phyloP scores from a whole-genome alignment of 176 grass and related monocot genomes.

The Eragrostis nindensis region DNA sequence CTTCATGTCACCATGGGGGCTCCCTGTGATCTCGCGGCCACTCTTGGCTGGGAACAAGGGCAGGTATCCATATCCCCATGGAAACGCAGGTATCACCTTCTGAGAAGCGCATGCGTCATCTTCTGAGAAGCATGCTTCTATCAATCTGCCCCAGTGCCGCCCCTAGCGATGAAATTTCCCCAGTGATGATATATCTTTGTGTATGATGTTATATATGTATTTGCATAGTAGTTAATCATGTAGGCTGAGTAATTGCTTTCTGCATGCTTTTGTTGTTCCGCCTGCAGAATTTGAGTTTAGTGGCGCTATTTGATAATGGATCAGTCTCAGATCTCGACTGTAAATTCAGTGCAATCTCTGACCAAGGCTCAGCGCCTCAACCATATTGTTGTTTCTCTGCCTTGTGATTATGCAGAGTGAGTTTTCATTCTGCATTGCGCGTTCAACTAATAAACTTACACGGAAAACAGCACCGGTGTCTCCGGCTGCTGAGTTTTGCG shows the following conservation, averaged over 20 bases:
- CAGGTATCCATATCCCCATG: conserved; percentile 30
- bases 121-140: too few relatives aligned
- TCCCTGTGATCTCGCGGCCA: conserved; percentile 57
- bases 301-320: not conserved
- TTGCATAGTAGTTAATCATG: not conserved
- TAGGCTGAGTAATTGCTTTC: conserved; percentile 1
- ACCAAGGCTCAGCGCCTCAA: not conserved
- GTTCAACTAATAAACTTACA: not conserved
- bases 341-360: not conserved
- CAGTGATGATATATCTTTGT: not conserved
- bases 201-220: not conserved
- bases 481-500: not conserved
- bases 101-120: conserved; percentile 11
- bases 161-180: not conserved
- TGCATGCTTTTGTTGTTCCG: not conserved
- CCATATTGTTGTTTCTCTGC: not conserved
- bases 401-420: not conserved
- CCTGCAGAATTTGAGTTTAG: not conserved
- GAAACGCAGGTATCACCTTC: conserved; percentile 35
- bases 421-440: not conserved
- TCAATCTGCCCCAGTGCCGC: too few relatives aligned
- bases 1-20: conserved; percentile 64
- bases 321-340: conserved; percentile 9
- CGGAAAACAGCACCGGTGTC: not conserved
- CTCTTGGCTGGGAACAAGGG: conserved; percentile 26